These are phyloP conservation scores for Aspergillus fructus DNA, from an alignment of 2,329 filamentous ascomycete genomes.

Conservation along the genomic window DNA sequence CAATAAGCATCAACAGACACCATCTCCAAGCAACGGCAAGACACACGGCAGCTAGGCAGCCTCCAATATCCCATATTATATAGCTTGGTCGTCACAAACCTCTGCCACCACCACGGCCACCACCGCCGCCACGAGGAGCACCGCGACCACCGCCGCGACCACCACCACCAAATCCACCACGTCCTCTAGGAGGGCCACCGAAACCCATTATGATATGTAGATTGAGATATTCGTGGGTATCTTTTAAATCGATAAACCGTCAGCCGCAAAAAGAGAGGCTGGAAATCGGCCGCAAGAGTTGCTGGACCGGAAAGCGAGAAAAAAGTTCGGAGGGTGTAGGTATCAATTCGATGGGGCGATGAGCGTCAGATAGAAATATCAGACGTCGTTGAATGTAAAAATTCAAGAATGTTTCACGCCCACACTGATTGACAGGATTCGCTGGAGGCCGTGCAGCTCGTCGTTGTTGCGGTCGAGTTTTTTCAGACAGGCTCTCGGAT, in stretches of 20 bases:
- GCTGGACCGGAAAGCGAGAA: constrained; percentile 8
- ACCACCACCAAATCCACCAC: constrained; percentile 36
- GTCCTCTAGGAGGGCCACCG: constrained; percentile 27
- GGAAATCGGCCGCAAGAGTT: constrained; percentile 3
- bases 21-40: not conserved
- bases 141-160: constrained; percentile 45
- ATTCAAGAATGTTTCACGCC: constrained; percentile 22
- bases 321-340: constrained; percentile 11
- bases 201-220: constrained; percentile 34
- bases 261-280: constrained; percentile 12
- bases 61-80: not conserved
- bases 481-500: constrained; percentile 37
- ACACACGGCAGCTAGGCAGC: not conserved
- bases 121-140: constrained; percentile 42
- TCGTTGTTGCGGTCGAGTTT: constrained; percentile 41
- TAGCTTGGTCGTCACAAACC: constrained; percentile 26
- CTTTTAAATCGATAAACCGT: constrained; percentile 8
- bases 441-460: constrained; percentile 36
- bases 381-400: not conserved
- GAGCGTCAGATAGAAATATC: not conserved
- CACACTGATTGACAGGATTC: constrained; percentile 28
- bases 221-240: constrained; percentile 7
- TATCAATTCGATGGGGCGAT: constrained; percentile 10
- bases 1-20: not conserved
- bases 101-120: constrained; percentile 29